Evolutionary conservation across 2,329 filamentous ascomycete species (phyloP), one percentile per base, ranked within the genome.

Genomic region (Ophiostoma piceae): DNA sequence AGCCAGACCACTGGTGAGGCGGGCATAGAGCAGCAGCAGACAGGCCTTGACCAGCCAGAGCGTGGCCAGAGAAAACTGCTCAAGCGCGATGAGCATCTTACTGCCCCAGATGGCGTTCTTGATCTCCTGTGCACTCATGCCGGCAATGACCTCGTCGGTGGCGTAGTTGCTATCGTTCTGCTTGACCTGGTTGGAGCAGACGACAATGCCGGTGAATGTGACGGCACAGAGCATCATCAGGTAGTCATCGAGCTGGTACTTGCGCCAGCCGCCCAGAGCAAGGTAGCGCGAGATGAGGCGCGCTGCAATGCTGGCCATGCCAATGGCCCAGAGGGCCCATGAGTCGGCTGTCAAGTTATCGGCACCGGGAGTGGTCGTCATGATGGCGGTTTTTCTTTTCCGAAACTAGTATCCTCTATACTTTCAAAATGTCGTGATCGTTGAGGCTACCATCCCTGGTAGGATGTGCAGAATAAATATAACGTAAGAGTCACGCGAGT

Each of bases 201-300:
- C 77, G 60, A 81, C 80, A 19, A 83, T 78, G 6, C 80, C 77
- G 16, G 81, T 81, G 67, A 80, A 81, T 51, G 76, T 76, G 22
- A 80, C 78, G 26, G 83, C 77, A 8, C 83, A 81, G 69, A 86
- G 78, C 9, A 83, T 60, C 84, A 88, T 88, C 32, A 85, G 77
- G 74, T 82, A 87, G 74, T 88, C 86, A 73, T 88, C 86, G 35
- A 82, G 74, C 73, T 85, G 83, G n/a, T 86, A 80, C 7, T 79
- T 79, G 60, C 77, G 79, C 73, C 81, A 77, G 54, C 82, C 80
- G 19, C 83, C 80, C 39, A 87, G 74, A 67, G 77, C 77, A 22
- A 80, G 74, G 1, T 77, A 76, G 16, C 79, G 74, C 8, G 79
- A 77, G 1, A 64, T 54, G 16, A 74, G 41, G n/a, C 72, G 73